phyloP scores from a whole-genome alignment of 768 basidiomycete genomes.

The Suillus subluteus region DNA sequence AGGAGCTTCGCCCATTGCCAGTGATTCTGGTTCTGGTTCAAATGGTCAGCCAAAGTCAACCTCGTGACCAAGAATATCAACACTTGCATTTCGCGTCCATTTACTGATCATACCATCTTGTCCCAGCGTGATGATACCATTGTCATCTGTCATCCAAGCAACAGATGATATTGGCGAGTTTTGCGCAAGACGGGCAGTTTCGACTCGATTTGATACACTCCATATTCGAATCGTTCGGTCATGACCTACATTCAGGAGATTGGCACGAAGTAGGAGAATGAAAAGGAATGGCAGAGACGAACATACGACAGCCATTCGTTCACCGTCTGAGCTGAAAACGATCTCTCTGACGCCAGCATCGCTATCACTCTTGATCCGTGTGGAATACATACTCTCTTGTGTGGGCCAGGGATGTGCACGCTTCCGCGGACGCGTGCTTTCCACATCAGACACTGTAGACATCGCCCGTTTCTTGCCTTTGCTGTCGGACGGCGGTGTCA shows the following conservation, averaged over 20 bases:
- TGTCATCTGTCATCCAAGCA: conserved; percentile 62
- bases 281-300: conserved; percentile 28
- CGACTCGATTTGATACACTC: conserved; percentile 49
- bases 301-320: conserved; percentile 61
- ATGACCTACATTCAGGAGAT: conserved; percentile 40
- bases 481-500: conserved; percentile 31
- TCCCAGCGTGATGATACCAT: conserved; percentile 58
- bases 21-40: conserved; percentile 45
- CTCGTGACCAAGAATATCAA: conserved; percentile 5
- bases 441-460: conserved; percentile 21
- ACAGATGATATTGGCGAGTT: conserved; percentile 51
- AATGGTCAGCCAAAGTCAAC: not conserved
- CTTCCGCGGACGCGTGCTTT: conserved; percentile 37
- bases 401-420: conserved; percentile 52
- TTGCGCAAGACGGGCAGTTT: conserved; percentile 61
- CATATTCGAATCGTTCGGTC: conserved; percentile 69
- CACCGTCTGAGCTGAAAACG: conserved; percentile 56
- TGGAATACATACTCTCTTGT: conserved; percentile 40
- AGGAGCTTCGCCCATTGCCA: conserved; percentile 64
- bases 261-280: conserved; percentile 4
- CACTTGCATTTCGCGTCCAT: conserved; percentile 60
- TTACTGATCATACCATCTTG: conserved; percentile 60
- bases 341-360: conserved; percentile 52
- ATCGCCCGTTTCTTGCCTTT: conserved; percentile 46
- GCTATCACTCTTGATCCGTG: conserved; percentile 48